These are phyloP conservation scores for Diplodia intermedia DNA, from an alignment of 2,329 filamentous ascomycete species.

Conservation along the genomic window DNA sequence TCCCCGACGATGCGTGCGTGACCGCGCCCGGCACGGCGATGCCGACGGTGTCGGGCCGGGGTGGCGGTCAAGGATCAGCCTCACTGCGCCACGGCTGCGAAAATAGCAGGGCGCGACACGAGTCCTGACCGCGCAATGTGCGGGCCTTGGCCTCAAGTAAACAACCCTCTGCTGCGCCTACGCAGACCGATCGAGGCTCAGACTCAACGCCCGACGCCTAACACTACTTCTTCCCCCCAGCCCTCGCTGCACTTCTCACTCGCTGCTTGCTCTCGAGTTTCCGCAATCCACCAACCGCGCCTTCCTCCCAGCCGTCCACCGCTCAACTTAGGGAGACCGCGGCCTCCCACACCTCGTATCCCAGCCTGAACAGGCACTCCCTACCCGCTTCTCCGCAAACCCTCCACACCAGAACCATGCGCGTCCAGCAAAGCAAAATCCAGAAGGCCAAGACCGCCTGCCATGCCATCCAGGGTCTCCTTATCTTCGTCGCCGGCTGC, in stretches of 20 bases:
- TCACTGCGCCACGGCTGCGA: conserved; percentile 14
- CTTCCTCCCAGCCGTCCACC: neutral
- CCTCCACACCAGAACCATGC: conserved; percentile 8
- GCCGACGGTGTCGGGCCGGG: conserved; percentile 23
- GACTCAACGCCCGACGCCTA: neutral
- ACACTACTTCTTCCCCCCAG: conserved; percentile 8
- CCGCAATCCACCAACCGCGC: neutral
- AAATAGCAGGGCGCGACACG: conserved; percentile 24
- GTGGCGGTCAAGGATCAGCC: conserved; percentile 27
- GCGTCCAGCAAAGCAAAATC: conserved; percentile 46
- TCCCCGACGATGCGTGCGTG: neutral
- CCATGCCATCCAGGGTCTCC: conserved; percentile 61
- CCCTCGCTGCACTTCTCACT: conserved; percentile 13
- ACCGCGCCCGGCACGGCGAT: conserved; percentile 19
- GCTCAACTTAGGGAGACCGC: conserved; percentile 19
- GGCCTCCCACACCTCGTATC: conserved; percentile 19
- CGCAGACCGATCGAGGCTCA: conserved; percentile 21
- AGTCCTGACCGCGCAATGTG: conserved; percentile 13
- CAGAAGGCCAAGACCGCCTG: conserved; percentile 63
- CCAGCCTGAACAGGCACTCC: conserved; percentile 19
- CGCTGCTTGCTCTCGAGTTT: conserved; percentile 1
- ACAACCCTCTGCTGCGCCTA: conserved; percentile 21
- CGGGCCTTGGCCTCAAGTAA: conserved; percentile 29
- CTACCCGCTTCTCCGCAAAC: neutral
- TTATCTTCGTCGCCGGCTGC: conserved; percentile 65